These are phyloP conservation scores for Vaccinium vitisidaea DNA, from an alignment of 148 eudicot genomes.

Conservation along the genomic window DNA sequence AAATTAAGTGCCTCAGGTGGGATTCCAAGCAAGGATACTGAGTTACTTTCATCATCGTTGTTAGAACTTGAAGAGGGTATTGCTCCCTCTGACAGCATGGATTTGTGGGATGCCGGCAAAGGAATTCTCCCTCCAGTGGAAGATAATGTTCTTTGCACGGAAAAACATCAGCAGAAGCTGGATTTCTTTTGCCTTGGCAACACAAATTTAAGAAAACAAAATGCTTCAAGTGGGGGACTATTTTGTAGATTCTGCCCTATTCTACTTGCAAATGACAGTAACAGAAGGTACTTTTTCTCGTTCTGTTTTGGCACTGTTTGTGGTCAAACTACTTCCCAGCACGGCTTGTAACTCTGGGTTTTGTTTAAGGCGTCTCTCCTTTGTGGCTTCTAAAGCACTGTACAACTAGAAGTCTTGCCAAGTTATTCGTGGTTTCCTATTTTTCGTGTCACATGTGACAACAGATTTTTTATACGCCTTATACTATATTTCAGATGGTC, in stretches of 20 bases:
- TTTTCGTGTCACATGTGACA: neutral
- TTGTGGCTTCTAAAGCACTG: neutral
- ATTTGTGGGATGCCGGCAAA: conserved; percentile 68
- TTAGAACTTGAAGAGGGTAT: conserved; percentile 22
- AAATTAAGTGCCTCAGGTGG: conserved; percentile 6
- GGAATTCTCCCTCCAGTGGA: conserved; percentile 69
- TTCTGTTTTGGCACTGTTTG: conserved; percentile 2
- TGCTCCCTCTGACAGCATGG: conserved; percentile 28
- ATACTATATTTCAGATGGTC: conserved; percentile 63
- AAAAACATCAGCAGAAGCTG: conserved; percentile 49
- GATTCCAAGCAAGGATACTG: conserved; percentile 3
- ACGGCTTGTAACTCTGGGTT: neutral
- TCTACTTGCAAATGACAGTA: conserved; percentile 51
- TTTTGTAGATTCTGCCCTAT: conserved; percentile 61
- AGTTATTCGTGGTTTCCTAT: neutral
- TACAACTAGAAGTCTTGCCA: neutral
- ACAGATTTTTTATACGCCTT: neutral
- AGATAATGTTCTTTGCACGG: conserved; percentile 64
- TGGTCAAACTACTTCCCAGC: conserved; percentile 4
- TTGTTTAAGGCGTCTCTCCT: neutral
- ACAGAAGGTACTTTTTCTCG: conserved; percentile 44
- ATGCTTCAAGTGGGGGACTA: conserved; percentile 25
- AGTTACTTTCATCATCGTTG: conserved; percentile 27
- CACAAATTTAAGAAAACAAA: conserved; percentile 18
- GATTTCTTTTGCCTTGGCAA: conserved; percentile 52